Evolutionary conservation across 2,329 filamentous ascomycete genomes (phyloP), one percentile per base, ranked within the genome.

Genomic region (Botrytis byssoidea): DNA sequence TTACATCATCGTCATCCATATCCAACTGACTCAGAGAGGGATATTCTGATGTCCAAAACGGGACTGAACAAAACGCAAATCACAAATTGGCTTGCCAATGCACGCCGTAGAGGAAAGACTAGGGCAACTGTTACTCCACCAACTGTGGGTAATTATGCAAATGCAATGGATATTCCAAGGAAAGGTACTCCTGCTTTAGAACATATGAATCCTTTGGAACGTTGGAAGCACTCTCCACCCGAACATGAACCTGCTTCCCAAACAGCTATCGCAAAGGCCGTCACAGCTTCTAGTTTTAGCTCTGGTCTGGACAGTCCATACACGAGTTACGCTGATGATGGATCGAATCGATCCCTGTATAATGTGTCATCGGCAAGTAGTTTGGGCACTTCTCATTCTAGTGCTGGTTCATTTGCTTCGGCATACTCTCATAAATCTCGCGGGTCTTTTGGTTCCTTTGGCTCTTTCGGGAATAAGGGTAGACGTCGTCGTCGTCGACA

Each of bases 71-170:
- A 93, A 79, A 92, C 88, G 22, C 95, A 98, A 80, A 95, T 97
- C 78, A 91, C 91, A 18, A 97, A 97, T 81, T 97, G 94, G 94
- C 89, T 97, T 65, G 94, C 94, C 74, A 97, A 97, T 82, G 94
- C 94, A 73, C 90, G 94, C 61, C 89, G 94, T 73, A 88, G 94
- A 75, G 91, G 93, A 78, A 97, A 97, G 84, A 90, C 92, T 72
- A 89, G 90, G 66, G 85, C 88, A 2, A 89, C 89, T 65, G 87
- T 91, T 76, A 89, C 87, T 29, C 95, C 93, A 7, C 92, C 93
- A 1, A 91, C 77, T 64, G 87, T 89, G 40, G 87, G 86, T 75
- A 87, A 88, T 18, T 87, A 88, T 73, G 87, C 87, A 32, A 85
- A 86, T 73, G 89, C 91, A 8, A 91, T 97, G 75, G 90, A 95